Evolutionary conservation across 1,139 yeast genomes (phyloP), one percentile per base, ranked within the genome.

Genomic region (Lodderomyces metapsilosis): DNA sequence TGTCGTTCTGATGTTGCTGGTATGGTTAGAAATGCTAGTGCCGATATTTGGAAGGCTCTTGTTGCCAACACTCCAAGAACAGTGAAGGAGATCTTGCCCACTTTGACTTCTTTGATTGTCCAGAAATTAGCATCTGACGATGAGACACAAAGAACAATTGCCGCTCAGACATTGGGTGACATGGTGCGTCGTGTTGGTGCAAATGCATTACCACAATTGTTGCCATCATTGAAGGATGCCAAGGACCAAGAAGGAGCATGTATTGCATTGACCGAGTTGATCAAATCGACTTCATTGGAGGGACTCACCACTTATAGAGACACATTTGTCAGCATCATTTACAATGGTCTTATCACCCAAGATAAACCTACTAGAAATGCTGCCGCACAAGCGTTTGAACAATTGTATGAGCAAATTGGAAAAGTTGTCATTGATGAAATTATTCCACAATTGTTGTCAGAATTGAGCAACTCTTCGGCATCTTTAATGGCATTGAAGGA

Each of bases 201-300:
- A 33, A 84, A 84, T 56, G 95, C 97, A 0, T 74, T 94, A 50
- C 72, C 88, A 4, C 89, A 87, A 60, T 68, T 94, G 48, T 71
- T 94, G 49, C 98, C 98, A 34, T 86, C 95, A 6, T 72, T 92
- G 55, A 84, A 87, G 52, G 94, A 86, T 53, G 71, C 86, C 20
- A 95, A 84, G 57, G 86, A 96, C 38, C 88, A 87, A 59, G 95
- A 91, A 68, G 98, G 99, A 71, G 88, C 92, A 43, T 92, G 98
- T 72, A 82, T 91, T 62, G 98, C 98, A 7, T 71, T 91, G 44
- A 79, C 83, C 37, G 98, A 91, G 60, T 80, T 94, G 51, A 82
- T 91, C 48, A 82, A 78, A 51, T 86, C 96, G 0, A 80, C 96
- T 3, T 74, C 80, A 13, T 64, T 68, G 4, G 87, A 81, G 15